Percentiles rank a stretch among this genome's conserved stretches.
Conservation (phyloP, 129 eudicot genomes). For the Silybum marianum region DNA sequence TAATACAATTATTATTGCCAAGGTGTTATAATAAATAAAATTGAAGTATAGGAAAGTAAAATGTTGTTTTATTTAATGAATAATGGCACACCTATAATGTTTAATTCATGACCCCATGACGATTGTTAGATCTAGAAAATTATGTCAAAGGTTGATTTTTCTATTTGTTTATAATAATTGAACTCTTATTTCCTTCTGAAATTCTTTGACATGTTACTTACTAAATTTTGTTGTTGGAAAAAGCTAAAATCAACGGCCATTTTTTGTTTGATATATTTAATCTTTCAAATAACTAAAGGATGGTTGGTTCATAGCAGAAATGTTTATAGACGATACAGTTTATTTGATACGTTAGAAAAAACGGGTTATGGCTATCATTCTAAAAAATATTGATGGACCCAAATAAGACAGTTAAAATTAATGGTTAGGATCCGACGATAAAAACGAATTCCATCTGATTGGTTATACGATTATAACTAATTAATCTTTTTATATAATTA, state of each 20-base stretch:
- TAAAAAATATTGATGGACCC: too few species aligned
- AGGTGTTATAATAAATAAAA: conserved; percentile 10
- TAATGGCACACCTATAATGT: conserved; percentile 9
- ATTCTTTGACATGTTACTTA: background rate
- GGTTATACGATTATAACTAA: too few species aligned
- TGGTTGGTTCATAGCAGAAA: background rate
- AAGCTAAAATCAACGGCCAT: background rate
- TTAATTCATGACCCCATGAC: conserved; percentile 14
- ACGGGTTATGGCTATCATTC: too few species aligned
- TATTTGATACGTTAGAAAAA: background rate
- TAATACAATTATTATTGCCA: conserved; percentile 13
- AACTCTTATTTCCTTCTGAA: background rate
- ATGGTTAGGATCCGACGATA: too few species aligned
- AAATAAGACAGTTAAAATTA: too few species aligned
- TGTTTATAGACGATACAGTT: background rate
- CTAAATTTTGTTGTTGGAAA: background rate
- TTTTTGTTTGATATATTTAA: background rate
- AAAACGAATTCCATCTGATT: too few species aligned
- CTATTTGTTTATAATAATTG: background rate
- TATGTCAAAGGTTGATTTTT: background rate
- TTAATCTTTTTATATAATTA: too few species aligned
- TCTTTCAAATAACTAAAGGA: background rate
- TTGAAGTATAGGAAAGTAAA: background rate
- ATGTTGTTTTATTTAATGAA: background rate
- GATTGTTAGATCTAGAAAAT: background rate